These are phyloP conservation scores for Phytophthora cactorum DNA, from an alignment of 352 stramenopile species.

Conservation along the genomic window DNA sequence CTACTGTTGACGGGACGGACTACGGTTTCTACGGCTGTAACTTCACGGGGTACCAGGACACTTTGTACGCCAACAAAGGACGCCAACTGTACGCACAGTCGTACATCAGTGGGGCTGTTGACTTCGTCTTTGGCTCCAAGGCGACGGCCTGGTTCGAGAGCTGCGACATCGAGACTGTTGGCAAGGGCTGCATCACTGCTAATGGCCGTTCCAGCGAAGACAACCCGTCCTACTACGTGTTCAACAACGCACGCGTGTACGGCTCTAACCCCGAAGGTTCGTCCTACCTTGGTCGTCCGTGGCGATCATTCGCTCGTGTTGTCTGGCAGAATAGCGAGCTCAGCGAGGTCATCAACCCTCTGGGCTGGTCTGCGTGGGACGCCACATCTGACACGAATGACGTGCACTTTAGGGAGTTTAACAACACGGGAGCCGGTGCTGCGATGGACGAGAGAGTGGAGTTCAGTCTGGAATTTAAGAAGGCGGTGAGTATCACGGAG, in stretches of 20 bases:
- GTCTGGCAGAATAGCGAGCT: slow-evolving; percentile 28
- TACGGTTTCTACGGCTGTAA: slow-evolving; percentile 26
- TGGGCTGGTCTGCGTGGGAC: slow-evolving; percentile 23
- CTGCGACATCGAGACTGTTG: slow-evolving; percentile 24
- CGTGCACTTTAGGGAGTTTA: slow-evolving; percentile 26
- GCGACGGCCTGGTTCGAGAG: slow-evolving; percentile 20
- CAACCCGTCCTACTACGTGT: slow-evolving; percentile 27
- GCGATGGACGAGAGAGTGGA: slow-evolving; percentile 17
- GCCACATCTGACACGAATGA: slow-evolving; percentile 6
- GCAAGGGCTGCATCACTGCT: slow-evolving; percentile 25
- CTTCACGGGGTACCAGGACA: slow-evolving; percentile 27
- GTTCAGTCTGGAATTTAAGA: slow-evolving; percentile 12
- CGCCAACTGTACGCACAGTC: slow-evolving; percentile 17
- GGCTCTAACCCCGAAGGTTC: slow-evolving; percentile 11
- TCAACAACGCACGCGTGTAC: slow-evolving; percentile 20
- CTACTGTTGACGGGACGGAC: slow-evolving; percentile 16
- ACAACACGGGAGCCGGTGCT: slow-evolving; percentile 20
- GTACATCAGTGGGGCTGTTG: slow-evolving; percentile 25
- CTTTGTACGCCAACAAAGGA: slow-evolving; percentile 27
- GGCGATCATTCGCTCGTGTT: slow-evolving; percentile 21
- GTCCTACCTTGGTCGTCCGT: slow-evolving; percentile 22
- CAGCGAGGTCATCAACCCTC: slow-evolving; percentile 15
- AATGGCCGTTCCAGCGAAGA: slow-evolving; percentile 16
- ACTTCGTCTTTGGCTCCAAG: slow-evolving; percentile 27
- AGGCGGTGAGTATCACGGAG: slow-evolving; percentile 7